A percentile compares a stretch with the other conserved stretches of the same genome.
These are phyloP conservation scores for Phytopythium mirpurense DNA, from an alignment of 352 stramenopile species.

Conservation along the genomic window DNA sequence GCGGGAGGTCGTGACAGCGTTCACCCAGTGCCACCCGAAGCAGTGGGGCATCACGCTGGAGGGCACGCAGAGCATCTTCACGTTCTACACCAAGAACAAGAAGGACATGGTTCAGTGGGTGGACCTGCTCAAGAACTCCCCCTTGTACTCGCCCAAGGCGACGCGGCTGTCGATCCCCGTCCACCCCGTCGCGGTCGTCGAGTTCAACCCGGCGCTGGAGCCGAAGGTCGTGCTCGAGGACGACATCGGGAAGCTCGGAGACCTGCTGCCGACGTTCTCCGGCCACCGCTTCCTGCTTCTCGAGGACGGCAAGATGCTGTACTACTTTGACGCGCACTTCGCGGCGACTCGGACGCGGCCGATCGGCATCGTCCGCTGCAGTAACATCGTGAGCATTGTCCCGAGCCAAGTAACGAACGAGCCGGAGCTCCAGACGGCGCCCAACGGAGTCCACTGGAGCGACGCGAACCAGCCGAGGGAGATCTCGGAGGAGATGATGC, in stretches of 20 bases:
- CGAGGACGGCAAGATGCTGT: conserved; percentile 78
- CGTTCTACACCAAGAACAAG: conserved; percentile 74
- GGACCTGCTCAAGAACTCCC: conserved; percentile 85
- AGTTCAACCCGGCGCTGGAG: conserved; percentile 63
- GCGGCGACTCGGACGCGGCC: conserved; percentile 53
- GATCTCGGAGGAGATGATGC: conserved; percentile 53
- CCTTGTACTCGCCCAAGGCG: conserved; percentile 53
- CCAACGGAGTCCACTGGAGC: conserved; percentile 7
- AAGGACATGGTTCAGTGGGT: conserved; percentile 84
- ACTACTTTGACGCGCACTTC: conserved; percentile 55
- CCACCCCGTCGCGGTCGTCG: conserved; percentile 70
- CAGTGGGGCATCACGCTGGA: conserved; percentile 83
- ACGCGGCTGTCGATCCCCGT: conserved; percentile 73
- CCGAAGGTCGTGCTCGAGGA: conserved; percentile 65
- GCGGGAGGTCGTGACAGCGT: conserved; percentile 65
- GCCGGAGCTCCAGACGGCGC: conserved; percentile 1
- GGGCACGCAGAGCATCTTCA: conserved; percentile 77
- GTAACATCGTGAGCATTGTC: conserved; percentile 77
- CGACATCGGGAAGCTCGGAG: conserved; percentile 69
- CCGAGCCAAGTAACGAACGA: conserved; percentile 58
- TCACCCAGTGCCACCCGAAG: conserved; percentile 82
- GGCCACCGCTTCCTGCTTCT: conserved; percentile 70
- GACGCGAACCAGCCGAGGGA: conserved; percentile 11
- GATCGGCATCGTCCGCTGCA: conserved; percentile 77
- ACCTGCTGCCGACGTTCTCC: conserved; percentile 64